A percentile compares a stretch with the other conserved stretches of the same genome.
These are phyloP conservation scores for Gossypium australe DNA, from an alignment of 345 rosid genomes.

Conservation along the genomic window DNA sequence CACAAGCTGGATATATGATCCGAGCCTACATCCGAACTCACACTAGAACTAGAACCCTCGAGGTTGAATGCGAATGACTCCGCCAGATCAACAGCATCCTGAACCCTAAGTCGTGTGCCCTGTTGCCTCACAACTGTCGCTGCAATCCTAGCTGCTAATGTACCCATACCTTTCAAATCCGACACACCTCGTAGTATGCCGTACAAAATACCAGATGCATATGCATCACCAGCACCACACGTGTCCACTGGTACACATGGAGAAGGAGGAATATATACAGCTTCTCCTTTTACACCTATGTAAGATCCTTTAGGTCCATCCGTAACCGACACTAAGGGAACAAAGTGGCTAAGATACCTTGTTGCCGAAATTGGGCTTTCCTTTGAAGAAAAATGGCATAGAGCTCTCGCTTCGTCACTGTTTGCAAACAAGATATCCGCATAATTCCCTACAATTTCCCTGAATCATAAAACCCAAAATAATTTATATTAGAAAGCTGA, in stretches of 20 bases:
- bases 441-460: constrained; percentile 83
- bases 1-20: constrained; percentile 64
- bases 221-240: constrained; percentile 94
- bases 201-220: constrained; percentile 84
- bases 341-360: constrained; percentile 84
- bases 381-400: constrained; percentile 63
- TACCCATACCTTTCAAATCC: constrained; percentile 74
- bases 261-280: constrained; percentile 77
- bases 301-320: constrained; percentile 88
- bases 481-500: not conserved
- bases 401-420: constrained; percentile 81
- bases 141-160: constrained; percentile 81
- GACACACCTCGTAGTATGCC: constrained; percentile 68
- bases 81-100: constrained; percentile 60
- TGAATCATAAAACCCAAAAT: constrained; percentile 18
- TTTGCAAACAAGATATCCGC: constrained; percentile 81
- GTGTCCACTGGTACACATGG: constrained; percentile 80
- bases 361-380: constrained; percentile 76
- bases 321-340: constrained; percentile 79
- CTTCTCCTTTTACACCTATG: constrained; percentile 94
- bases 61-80: constrained; percentile 50
- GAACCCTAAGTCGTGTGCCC: constrained; percentile 82
- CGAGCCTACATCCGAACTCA: constrained; percentile 54
- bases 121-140: constrained; percentile 89
- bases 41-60: constrained; percentile 27